Evolutionary conservation across 805 yeast species (phyloP).

Genomic region (Saccharomycopsis fodiens): DNA sequence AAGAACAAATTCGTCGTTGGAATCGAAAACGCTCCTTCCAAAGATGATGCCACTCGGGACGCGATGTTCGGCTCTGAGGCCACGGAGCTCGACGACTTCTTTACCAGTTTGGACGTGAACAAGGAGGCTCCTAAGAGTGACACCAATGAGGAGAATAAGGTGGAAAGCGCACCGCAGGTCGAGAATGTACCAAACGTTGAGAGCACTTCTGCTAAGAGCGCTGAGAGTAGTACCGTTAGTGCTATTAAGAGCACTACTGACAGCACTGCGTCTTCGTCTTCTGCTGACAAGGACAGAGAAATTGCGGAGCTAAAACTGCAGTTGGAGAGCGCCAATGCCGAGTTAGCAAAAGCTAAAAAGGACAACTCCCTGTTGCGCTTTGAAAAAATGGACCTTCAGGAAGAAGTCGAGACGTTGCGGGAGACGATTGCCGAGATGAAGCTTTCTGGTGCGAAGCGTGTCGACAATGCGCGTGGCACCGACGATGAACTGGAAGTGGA

Average conservation of each 20-base stretch:
- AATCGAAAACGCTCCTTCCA: too few relatives aligned
- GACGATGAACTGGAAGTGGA: slow-evolving; percentile 19
- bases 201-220: not conserved
- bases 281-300: slow-evolving; percentile 6
- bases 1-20: too few relatives aligned
- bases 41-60: too few relatives aligned
- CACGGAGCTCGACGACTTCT: slow-evolving; percentile 12
- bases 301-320: slow-evolving; percentile 29
- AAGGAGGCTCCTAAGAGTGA: slow-evolving; percentile 9
- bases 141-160: slow-evolving; percentile 3
- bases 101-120: slow-evolving; percentile 9
- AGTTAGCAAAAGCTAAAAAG: slow-evolving; percentile 31
- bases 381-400: slow-evolving; percentile 30
- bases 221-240: too few relatives aligned
- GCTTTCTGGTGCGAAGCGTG: slow-evolving; percentile 22
- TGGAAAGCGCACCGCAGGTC: not conserved
- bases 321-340: slow-evolving; percentile 29
- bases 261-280: too few relatives aligned
- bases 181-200: not conserved
- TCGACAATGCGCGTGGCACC: slow-evolving; percentile 24
- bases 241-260: too few relatives aligned
- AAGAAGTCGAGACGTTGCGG: slow-evolving; percentile 28
- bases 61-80: slow-evolving; percentile 11
- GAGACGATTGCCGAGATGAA: slow-evolving; percentile 25
- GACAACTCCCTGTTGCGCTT: slow-evolving; percentile 29